Conservation (phyloP, 2,329 filamentous ascomycete genomes). For the Ascochyta pisi region DNA sequence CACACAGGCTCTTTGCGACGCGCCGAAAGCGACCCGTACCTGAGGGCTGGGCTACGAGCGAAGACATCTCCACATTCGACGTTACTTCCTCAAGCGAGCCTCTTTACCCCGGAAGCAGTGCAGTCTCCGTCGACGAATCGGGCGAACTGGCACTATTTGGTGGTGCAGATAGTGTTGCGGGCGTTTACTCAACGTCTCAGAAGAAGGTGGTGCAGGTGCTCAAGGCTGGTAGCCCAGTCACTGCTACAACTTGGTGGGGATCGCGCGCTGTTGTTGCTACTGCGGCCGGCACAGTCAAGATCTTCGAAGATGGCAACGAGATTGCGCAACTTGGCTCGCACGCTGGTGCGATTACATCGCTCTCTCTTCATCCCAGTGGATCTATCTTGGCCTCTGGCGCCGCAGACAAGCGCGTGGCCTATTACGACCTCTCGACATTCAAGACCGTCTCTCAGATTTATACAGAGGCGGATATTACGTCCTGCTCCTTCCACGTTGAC, state of each 20-base stretch:
- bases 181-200: conserved; percentile 79
- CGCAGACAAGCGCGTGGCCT: conserved; percentile 87
- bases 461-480: conserved; percentile 77
- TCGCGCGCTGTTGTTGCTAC: conserved; percentile 75
- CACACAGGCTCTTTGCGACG: conserved; percentile 76
- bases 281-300: conserved; percentile 77
- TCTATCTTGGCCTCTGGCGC: conserved; percentile 86
- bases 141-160: conserved; percentile 75
- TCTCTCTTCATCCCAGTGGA: conserved; percentile 83
- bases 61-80: conserved; percentile 70
- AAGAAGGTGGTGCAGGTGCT: conserved; percentile 76
- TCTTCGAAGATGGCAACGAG: conserved; percentile 75
- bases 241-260: conserved; percentile 69
- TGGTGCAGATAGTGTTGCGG: conserved; percentile 75
- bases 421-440: conserved; percentile 78
- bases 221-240: conserved; percentile 69
- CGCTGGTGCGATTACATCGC: conserved; percentile 77
- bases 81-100: conserved; percentile 61
- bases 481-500: conserved; percentile 90
- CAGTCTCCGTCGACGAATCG: conserved; percentile 64
- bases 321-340: conserved; percentile 78
- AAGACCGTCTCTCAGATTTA: conserved; percentile 79
- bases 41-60: conserved; percentile 80
- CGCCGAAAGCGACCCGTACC: conserved; percentile 90
- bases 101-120: conserved; percentile 65